These are phyloP conservation scores for Cenococcum geophilum DNA, from an alignment of 495 filamentous ascomycete species.

Conservation along the genomic window DNA sequence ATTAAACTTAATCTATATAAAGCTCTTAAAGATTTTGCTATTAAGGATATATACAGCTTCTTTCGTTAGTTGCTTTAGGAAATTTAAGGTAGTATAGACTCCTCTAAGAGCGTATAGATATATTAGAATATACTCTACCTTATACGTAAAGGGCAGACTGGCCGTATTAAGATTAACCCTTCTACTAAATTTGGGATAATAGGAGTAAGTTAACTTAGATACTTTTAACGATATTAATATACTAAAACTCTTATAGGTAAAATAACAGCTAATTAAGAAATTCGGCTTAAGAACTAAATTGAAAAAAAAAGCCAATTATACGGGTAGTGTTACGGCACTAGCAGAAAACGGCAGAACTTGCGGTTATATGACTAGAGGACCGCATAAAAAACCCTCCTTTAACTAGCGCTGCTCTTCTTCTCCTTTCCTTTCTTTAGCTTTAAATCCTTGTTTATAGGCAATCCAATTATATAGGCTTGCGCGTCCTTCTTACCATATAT, in stretches of 20 bases:
- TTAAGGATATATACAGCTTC: not conserved
- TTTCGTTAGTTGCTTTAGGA: not conserved
- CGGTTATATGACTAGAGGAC: too few species aligned
- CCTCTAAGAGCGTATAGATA: not conserved
- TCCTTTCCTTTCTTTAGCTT: too few species aligned
- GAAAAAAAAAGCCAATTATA: slow-evolving; percentile 11
- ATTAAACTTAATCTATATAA: not conserved
- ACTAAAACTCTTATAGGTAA: not conserved
- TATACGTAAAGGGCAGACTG: not conserved
- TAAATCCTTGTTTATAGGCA: too few species aligned
- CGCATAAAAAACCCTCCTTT: too few species aligned
- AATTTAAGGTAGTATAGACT: not conserved
- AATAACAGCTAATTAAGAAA: slow-evolving; percentile 2
- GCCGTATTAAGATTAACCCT: not conserved
- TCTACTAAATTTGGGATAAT: not conserved
- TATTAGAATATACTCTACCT: not conserved
- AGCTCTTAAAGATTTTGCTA: not conserved
- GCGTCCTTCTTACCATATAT: too few species aligned
- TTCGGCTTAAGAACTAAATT: slow-evolving; percentile 4
- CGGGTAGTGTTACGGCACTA: too few species aligned
- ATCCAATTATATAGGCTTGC: too few species aligned
- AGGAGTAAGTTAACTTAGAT: not conserved
- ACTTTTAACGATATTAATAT: not conserved
- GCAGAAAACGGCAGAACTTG: too few species aligned
- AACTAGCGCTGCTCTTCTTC: too few species aligned